These are phyloP conservation scores for Coemansia sp. DNA, from an alignment of 192 early-diverging fungal species.

Conservation along the genomic window DNA sequence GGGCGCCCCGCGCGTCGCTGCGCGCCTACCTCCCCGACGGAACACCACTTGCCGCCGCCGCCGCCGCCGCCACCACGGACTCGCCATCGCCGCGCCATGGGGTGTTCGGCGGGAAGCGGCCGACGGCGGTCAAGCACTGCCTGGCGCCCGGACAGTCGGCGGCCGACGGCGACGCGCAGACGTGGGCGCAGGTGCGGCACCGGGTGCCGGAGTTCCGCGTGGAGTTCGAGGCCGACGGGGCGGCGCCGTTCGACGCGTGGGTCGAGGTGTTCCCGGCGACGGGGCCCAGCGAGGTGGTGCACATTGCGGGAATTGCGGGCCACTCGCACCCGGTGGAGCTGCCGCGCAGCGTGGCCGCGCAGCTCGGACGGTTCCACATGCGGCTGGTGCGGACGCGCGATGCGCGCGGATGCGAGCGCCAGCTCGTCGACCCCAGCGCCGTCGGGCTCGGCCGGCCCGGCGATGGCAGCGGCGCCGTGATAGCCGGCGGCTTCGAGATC, in stretches of 20 bases:
- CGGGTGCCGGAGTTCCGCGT: constrained; percentile 49
- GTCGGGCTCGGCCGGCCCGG: constrained; percentile 27
- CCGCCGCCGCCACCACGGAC: too few relatives aligned
- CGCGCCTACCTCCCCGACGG: constrained; percentile 45
- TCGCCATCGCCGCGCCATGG: constrained; percentile 9
- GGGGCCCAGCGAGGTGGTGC: constrained; percentile 44
- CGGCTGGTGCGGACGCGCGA: constrained; percentile 40
- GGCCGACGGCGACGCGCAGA: constrained; percentile 27
- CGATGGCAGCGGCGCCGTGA: constrained; percentile 9
- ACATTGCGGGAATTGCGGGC: constrained; percentile 22
- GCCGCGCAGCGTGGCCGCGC: constrained; percentile 39
- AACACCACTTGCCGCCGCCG: constrained; percentile 13
- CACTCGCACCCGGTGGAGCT: constrained; percentile 30
- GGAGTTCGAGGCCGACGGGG: constrained; percentile 29
- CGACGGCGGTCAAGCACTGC: constrained; percentile 31
- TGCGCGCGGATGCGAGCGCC: constrained; percentile 50
- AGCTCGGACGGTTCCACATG: constrained; percentile 52
- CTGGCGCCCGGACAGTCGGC: constrained; percentile 43
- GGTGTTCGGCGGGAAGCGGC: constrained; percentile 15
- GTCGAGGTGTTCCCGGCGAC: constrained; percentile 47
- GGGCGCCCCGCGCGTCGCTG: constrained; percentile 35
- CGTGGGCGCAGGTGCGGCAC: constrained; percentile 43
- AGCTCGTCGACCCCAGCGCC: constrained; percentile 26
- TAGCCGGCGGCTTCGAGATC: constrained; percentile 49
- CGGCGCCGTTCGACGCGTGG: constrained; percentile 49